These are phyloP conservation scores for Dactylellina cionopaga DNA, from an alignment of 2,329 filamentous ascomycete genomes.

Conservation along the genomic window DNA sequence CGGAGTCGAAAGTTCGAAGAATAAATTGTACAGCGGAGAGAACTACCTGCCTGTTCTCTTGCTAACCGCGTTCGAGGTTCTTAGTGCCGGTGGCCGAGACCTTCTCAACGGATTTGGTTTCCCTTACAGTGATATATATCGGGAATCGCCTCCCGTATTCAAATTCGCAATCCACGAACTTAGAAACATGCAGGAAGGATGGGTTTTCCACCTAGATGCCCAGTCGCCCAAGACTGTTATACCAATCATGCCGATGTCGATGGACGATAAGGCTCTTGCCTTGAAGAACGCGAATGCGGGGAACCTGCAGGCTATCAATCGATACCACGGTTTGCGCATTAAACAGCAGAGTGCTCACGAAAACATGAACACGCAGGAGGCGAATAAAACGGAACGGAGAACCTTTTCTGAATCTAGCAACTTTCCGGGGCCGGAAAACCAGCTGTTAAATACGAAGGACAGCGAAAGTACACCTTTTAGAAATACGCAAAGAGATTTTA, in stretches of 20 bases:
- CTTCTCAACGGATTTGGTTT: constrained; percentile 27
- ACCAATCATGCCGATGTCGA: not conserved
- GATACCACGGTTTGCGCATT: constrained; percentile 8
- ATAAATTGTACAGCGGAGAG: not conserved
- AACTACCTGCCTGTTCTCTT: not conserved
- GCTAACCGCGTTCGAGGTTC: constrained; percentile 38
- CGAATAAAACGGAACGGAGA: not conserved
- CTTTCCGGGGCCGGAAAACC: not conserved
- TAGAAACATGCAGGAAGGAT: constrained; percentile 20
- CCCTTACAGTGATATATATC: constrained; percentile 32
- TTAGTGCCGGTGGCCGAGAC: constrained; percentile 14
- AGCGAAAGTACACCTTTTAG: not conserved
- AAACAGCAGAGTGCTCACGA: not conserved
- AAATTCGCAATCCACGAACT: constrained; percentile 12
- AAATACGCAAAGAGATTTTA: too few species aligned
- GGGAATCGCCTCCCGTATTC: constrained; percentile 39
- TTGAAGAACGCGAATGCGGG: constrained; percentile 8
- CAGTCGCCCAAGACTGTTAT: constrained; percentile 1
- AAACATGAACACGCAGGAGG: not conserved
- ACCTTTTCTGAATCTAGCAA: not conserved
- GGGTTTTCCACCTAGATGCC: constrained; percentile 12
- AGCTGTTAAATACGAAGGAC: not conserved
- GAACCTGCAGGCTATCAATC: not conserved
- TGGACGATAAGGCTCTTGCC: not conserved
- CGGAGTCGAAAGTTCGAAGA: constrained; percentile 1